Base-by-base conservation (phyloP, 208 protist species). In the Tetramitus jugosus region DNA sequence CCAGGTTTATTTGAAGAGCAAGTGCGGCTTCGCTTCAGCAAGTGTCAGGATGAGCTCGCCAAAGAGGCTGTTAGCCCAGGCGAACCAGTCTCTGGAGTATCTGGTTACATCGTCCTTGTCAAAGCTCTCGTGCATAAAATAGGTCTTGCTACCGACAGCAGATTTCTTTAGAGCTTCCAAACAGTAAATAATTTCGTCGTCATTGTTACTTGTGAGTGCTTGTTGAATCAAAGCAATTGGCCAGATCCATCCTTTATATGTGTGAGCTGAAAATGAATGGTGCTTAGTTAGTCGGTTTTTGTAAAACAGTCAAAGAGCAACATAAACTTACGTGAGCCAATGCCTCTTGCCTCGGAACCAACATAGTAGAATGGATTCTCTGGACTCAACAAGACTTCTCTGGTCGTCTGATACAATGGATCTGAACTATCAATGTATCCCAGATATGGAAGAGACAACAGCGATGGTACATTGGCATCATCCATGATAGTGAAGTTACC, bases 41-140 rank as follows among this genome's bases (percentile, higher is more conserved):
- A 85, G 4, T 6, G 49, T 69, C 45, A 82, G n/a, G 43, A 84
- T 45, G 6, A 85, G 56, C 14, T 84, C 81, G 13, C 80, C 82
- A 76, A 84, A 85, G 23, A 85, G 49, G 1, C n/a, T 61, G 37
- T 85, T 85, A 2, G 74, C 80, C 82, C 82, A 85, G 7, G 81
- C 68, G 52, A 84, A 85, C 81, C 81, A 84, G 13, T 29, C 17
- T 10, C 81, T 31, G 33, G 80, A 72, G 31, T 64, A 84, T 46
- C 43, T 1, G 2, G 3, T 45, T 26, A 37, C 29, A 23, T 84
- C 60, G 26, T 84, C 52, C 39, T 67, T 35, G 20, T 79, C 37
- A 62, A 84, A 84, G 26, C 74, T 77, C 46, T 84, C 82, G 53
- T 84, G 82, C 77, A 84, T 84, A 53, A 84, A 83, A 43, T 68